Percentiles rank a stretch among this genome's conserved stretches.
phyloP scores from a whole-genome alignment of 345 rosid genomes.

The Citrus medica region DNA sequence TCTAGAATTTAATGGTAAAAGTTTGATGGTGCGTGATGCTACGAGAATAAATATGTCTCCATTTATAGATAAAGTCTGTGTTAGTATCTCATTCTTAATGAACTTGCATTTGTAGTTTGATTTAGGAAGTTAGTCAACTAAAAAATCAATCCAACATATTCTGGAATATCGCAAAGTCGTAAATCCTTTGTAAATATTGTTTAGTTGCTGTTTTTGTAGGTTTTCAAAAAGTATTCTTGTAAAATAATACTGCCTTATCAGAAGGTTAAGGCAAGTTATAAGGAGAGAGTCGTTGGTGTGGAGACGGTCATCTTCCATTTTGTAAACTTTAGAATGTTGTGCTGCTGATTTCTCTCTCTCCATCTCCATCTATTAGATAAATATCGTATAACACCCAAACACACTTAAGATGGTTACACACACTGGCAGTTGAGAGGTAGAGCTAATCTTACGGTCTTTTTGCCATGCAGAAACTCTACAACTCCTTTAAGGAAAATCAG shows the following conservation, averaged over 20 bases:
- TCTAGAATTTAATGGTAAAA: neutral
- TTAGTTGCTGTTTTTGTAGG: neutral
- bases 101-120: neutral
- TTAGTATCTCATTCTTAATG: neutral
- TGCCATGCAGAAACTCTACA: conserved; percentile 49
- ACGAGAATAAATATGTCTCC: neutral
- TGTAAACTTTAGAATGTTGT: neutral
- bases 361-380: too few species aligned
- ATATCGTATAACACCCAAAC: neutral
- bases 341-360: neutral
- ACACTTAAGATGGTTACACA: neutral
- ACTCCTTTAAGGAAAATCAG: conserved; percentile 56
- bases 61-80: neutral
- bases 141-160: neutral
- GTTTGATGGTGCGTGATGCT: neutral
- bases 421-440: neutral
- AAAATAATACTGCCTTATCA: neutral
- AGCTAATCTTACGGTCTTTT: conserved; percentile 10
- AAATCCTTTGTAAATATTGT: neutral
- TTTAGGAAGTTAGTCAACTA: neutral
- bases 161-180: neutral
- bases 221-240: neutral
- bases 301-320: neutral
- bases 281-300: neutral
- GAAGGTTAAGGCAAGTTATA: neutral